Evolutionary conservation across 2,329 filamentous ascomycete species (phyloP).

Genomic region (Apiospora saccharicola): DNA sequence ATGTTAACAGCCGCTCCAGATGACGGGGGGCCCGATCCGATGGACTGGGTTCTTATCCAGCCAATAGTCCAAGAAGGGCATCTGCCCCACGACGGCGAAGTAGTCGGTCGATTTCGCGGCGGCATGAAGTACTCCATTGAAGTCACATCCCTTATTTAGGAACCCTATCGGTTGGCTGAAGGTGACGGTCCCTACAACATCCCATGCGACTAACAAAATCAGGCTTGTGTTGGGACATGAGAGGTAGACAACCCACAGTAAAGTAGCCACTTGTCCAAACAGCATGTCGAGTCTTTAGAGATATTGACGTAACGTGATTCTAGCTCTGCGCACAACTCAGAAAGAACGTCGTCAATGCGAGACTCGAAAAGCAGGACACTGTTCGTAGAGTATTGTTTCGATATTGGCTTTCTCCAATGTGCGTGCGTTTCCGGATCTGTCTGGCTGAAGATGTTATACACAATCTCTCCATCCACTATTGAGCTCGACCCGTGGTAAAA

Average conservation of each 20-base stretch:
- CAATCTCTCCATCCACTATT: not conserved
- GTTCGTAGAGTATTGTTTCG: not conserved
- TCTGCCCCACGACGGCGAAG: conserved; percentile 39
- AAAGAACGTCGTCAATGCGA: conserved; percentile 26
- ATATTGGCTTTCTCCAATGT: not conserved
- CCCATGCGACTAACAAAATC: conserved; percentile 43
- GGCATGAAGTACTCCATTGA: conserved; percentile 45
- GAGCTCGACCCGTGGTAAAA: not conserved
- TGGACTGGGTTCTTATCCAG: conserved; percentile 47
- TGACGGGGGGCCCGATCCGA: conserved; percentile 21
- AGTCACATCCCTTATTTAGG: conserved; percentile 46
- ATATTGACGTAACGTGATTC: conserved; percentile 43
- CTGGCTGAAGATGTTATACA: conserved; percentile 4
- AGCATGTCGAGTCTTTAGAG: conserved; percentile 37
- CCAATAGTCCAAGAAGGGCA: conserved; percentile 44
- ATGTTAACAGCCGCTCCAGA: conserved; percentile 19
- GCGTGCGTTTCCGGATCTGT: not conserved
- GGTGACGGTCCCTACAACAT: conserved; percentile 51
- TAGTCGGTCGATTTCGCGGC: conserved; percentile 45
- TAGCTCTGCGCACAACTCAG: conserved; percentile 40
- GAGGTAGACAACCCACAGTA: not conserved
- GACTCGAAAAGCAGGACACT: not conserved
- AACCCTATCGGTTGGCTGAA: conserved; percentile 53
- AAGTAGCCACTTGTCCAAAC: conserved; percentile 50
- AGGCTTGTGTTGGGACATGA: not conserved